Conservation (phyloP, 2,329 filamentous ascomycete genomes). For the Pochonia chlamydosporia region DNA sequence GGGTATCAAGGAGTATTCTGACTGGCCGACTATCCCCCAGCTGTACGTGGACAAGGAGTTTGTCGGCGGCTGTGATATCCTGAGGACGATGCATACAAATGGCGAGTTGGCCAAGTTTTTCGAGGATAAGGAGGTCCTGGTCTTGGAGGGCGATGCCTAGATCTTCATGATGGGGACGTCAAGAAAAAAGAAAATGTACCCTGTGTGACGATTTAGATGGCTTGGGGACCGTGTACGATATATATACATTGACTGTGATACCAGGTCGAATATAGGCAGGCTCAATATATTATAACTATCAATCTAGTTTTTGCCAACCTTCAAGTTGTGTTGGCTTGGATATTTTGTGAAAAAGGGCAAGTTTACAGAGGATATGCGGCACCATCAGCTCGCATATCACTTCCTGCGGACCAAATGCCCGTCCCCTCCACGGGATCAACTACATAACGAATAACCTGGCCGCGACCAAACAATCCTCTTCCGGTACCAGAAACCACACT, state of each 20-base stretch:
- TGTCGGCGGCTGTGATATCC: conserved; percentile 93
- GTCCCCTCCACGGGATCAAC: conserved; percentile 63
- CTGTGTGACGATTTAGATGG: conserved; percentile 12
- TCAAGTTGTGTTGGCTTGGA: too few species aligned
- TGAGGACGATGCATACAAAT: conserved; percentile 95
- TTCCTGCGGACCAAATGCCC: conserved; percentile 79
- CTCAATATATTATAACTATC: neutral
- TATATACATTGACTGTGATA: neutral
- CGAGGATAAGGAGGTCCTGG: conserved; percentile 84
- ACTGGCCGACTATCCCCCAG: conserved; percentile 98
- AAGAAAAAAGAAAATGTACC: conserved; percentile 22
- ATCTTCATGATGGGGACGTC: conserved; percentile 26
- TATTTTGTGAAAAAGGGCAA: too few species aligned
- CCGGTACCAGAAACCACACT: conserved; percentile 59
- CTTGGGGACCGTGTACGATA: conserved; percentile 1
- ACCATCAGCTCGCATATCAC: conserved; percentile 83
- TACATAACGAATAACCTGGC: conserved; percentile 77
- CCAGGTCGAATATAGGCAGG: neutral
- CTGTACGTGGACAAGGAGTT: conserved; percentile 95
- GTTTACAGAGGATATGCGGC: conserved; percentile 47
- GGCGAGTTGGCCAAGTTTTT: conserved; percentile 88
- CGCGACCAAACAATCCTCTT: conserved; percentile 72
- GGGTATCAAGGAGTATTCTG: conserved; percentile 98
- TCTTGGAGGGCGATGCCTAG: conserved; percentile 37
- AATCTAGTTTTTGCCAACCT: neutral